Evolutionary conservation across 305 asterid genomes (phyloP), one percentile per base, ranked within the genome.

Genomic region (Rubia peregrina): DNA sequence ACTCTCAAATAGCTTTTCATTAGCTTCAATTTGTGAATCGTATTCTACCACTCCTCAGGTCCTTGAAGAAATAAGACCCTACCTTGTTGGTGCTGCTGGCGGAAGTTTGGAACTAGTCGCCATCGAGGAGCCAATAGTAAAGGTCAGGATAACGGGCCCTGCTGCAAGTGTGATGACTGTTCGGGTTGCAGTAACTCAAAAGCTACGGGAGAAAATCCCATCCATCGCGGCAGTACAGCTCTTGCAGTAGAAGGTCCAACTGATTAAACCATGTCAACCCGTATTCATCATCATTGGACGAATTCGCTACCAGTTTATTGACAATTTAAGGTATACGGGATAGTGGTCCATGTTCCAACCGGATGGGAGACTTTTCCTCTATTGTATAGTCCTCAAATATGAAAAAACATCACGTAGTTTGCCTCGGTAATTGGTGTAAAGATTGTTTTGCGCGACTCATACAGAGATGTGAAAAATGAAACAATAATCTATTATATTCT

Each of bases 91-190:
- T 80, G 96, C 95, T 21, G 96, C 97, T 5, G 96, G 98, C 75
- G 99, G 99, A 85, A 88, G 80, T 38, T 75, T 94, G 66, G 99
- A 91, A 73, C 85, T 89, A 12, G 92, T 94, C 69, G 85, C 71
- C 66, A 94, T 94, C 3, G 97, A 94, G 78, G 97, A 91, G 78
- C 97, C 98, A 17, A 89, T 94, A 74, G 96, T 89, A 59, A 94
- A 94, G 81, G 91, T 94, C 71, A 89, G 96, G 60, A 81, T 94
- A 66, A 80, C 89, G 0, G 99, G 99, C 51, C 98, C 99, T 70
- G 98, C 98, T 16, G 93, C 98, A 51, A 81, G 90, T 71, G 99
- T 94, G 59, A 94, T 94, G 93, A 94, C 99, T 26, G 99, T 91
- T 68, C 89, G 99, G 43, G 98, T 94, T 55, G 99, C 99, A 76